Base-by-base conservation (phyloP, 257 asterid species). In the Voacanga thouarsii region DNA sequence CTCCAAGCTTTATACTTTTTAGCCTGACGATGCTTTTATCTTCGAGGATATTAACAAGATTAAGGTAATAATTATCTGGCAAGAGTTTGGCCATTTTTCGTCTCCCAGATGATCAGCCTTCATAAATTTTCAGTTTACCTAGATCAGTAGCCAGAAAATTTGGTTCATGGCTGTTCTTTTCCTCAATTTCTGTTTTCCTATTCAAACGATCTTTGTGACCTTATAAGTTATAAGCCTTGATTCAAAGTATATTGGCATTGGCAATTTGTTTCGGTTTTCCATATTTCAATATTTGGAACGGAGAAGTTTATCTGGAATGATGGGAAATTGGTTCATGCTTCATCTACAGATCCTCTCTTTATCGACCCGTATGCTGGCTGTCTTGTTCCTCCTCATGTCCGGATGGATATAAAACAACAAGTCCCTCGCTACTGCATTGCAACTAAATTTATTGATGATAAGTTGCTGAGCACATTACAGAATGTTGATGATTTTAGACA, bases 331-430 rank as follows among this genome's bases (percentile, higher is more conserved):
- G 51, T 60, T 61, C 3, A 24, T 49, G 79, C 71, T 73, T 82
- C 71, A 39, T 75, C 47, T 56, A 88, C 87, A 92, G 97, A 92
- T 82, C 96, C 97, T 70, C 84, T 94, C 51, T 82, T 92, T 80
- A 79, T 86, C 11, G 97, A 94, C 71, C 97, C 96, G 23, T 92
- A 94, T 84, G 85, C 89, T 78, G 89, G 83, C 71, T 94, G 97
- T 86, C 89, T 94, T 85, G 75, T 89, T 78, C 87, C 89, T 60
- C 75, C 81, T 50, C 78, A 80, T 70, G 61, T 65, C 75, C 78
- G 71, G 77, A 60, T 82, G 75, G 85, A 88, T 47, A 69, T 53
- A 83, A 80, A 78, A 60, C 88, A 75, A 68, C 79, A 18, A 43
- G 76, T 84, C 81, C 89, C 89, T 79, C 63, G 81, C 11, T 90